Conservation (phyloP, 2,329 filamentous ascomycete species). For the Stachybotrys chlorohalonatus region DNA sequence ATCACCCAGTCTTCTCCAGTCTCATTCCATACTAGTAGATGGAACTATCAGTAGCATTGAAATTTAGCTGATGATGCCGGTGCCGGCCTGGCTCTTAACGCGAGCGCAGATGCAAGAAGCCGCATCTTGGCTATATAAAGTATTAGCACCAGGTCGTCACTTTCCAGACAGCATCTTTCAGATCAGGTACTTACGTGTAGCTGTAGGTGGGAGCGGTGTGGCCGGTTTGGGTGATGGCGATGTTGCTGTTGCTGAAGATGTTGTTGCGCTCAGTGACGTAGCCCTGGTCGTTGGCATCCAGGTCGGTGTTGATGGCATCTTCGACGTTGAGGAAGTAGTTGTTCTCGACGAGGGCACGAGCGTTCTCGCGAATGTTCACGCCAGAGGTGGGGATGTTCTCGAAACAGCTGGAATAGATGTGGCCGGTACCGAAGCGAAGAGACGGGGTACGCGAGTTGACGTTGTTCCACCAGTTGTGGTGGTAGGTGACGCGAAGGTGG, state of each 20-base stretch:
- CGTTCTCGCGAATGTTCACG: slow-evolving; percentile 43
- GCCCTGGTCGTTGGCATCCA: slow-evolving; percentile 33
- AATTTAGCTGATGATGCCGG: not conserved
- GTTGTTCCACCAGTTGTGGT: slow-evolving; percentile 51
- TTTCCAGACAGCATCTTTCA: not conserved
- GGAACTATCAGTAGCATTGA: no score
- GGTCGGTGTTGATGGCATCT: slow-evolving; percentile 27
- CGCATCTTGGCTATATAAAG: not conserved
- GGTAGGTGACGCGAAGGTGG: slow-evolving; percentile 47
- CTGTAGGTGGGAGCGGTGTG: slow-evolving; percentile 20
- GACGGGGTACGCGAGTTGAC: slow-evolving; percentile 49
- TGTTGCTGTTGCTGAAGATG: slow-evolving; percentile 29
- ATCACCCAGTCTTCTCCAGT: no score
- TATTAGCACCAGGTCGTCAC: not conserved
- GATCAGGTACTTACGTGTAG: slow-evolving; percentile 16
- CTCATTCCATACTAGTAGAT: no score
- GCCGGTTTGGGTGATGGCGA: slow-evolving; percentile 21
- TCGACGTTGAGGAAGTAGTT: slow-evolving; percentile 36
- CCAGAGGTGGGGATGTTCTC: slow-evolving; percentile 31
- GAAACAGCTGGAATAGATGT: slow-evolving; percentile 35
- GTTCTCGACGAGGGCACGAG: slow-evolving; percentile 44
- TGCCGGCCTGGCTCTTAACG: not conserved
- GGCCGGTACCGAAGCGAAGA: slow-evolving; percentile 51
- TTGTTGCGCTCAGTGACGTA: slow-evolving; percentile 34
- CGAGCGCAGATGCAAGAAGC: not conserved